Conservation (phyloP, 352 stramenopile species). For the Phytopythium aichiense region DNA sequence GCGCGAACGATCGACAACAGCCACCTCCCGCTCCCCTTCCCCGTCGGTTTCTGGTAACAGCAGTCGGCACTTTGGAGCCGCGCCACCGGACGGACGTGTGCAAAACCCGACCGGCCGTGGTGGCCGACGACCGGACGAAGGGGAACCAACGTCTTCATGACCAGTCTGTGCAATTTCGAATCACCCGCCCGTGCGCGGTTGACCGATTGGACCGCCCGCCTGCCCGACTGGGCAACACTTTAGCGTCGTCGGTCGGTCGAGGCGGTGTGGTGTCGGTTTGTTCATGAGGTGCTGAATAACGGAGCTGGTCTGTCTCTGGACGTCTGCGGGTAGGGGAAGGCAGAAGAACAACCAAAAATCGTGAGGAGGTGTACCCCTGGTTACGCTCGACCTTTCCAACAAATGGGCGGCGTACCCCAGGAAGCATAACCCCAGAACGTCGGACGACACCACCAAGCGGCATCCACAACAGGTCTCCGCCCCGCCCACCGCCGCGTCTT, state of each 20-base stretch:
- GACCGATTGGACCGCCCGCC: background rate
- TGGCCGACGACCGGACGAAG: background rate
- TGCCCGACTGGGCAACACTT: background rate
- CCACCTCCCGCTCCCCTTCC: background rate
- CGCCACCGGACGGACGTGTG: constrained; percentile 1
- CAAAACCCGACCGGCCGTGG: background rate
- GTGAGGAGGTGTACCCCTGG: background rate
- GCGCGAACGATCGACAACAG: constrained; percentile 4
- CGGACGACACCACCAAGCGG: no score
- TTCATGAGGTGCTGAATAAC: background rate
- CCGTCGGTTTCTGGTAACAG: constrained; percentile 1
- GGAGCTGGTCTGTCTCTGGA: background rate
- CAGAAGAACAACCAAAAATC: background rate
- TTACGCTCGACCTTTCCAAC: background rate
- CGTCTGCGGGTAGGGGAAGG: background rate
- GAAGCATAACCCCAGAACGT: no score
- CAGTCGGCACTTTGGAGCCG: background rate
- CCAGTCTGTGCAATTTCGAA: no score
- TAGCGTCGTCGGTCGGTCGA: constrained; percentile 1
- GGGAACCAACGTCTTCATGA: background rate
- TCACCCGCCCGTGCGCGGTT: background rate
- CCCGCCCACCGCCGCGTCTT: background rate
- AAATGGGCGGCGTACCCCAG: background rate
- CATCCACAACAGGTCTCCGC: no score
- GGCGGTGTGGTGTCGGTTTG: no score